Evolutionary conservation across 352 stramenopile genomes (phyloP).

Genomic region (Pythium dissimile): DNA sequence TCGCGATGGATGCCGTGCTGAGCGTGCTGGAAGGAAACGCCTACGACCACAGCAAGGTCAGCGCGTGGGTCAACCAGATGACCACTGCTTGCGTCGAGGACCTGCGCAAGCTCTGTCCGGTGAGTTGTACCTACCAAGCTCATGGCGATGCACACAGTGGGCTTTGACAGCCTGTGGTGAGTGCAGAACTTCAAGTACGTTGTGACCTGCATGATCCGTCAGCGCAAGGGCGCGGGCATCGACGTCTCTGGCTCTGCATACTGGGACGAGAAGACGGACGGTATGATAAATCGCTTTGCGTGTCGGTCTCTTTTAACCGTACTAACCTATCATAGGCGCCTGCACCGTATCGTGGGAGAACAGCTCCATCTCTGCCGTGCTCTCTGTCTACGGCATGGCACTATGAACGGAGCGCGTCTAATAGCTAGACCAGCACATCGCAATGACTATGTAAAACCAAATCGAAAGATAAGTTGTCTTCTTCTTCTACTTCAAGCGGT

Average conservation of each 20-base stretch:
- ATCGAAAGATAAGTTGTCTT: neutral
- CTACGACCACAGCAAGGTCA: conserved; percentile 81
- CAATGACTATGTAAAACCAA: neutral
- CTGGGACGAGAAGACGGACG: conserved; percentile 76
- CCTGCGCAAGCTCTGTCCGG: conserved; percentile 54
- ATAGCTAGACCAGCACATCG: neutral
- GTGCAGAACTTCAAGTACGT: conserved; percentile 85
- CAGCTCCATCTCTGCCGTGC: conserved; percentile 52
- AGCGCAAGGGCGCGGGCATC: conserved; percentile 60
- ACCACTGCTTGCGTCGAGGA: conserved; percentile 66
- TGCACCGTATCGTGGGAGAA: conserved; percentile 81
- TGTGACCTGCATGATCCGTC: conserved; percentile 60
- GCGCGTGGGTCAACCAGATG: conserved; percentile 68
- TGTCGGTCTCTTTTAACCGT: neutral
- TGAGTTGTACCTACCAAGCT: conserved; percentile 12
- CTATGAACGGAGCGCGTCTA: conserved; percentile 7
- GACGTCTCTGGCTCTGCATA: conserved; percentile 58
- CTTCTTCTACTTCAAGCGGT: conserved; percentile 19
- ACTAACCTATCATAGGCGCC: conserved; percentile 31
- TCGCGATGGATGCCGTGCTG: conserved; percentile 71
- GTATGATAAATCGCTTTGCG: conserved; percentile 18
- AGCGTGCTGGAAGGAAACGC: conserved; percentile 66
- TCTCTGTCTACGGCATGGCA: conserved; percentile 70
- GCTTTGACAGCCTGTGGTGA: neutral
- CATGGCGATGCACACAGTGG: neutral